Evolutionary conservation across 2,329 filamentous ascomycete genomes (phyloP), one percentile per base, ranked within the genome.

Genomic region (Monilinia aucupariae): DNA sequence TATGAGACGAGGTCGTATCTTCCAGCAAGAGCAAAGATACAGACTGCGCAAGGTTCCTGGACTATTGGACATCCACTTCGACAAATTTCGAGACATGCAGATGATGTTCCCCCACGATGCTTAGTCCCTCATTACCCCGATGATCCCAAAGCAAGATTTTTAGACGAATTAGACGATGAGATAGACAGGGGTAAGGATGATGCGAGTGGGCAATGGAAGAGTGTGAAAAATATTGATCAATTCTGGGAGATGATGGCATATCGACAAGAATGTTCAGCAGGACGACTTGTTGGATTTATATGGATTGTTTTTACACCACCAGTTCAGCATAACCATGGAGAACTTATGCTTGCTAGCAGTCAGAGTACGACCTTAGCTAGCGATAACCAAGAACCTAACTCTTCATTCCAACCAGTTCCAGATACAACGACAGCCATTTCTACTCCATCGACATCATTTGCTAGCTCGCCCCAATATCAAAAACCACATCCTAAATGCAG

Each of bases 161-260:
- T 96, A 52, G 84, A 91, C 64, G 93, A 97, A 72, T 78, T 99
- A 4, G 93, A 99, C 71, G 90, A 93, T 39, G 91, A 96, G 72
- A 81, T 90, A 0, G 81, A 84, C 0, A 84, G 84, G 37, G 79
- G 82, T 2, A 77, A 77, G 61, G 77, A 82, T 68, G 82, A 84
- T 68, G 81, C 79, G 32, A 77, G 78, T 3, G 89, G 89, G 0
- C 81, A 84, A 63, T 99, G 94, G 94, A 89, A 86, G 73, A 92
- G 89, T 64, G 86, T 97, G 30, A 87, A 83, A 73, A 89, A 86
- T 0, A 78, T 99, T 48, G 90, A 92, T n/a, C 87, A 92, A 69
- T 99, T 99, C 72, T 99, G 94, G 94, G 94, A 99, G 66, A 89
- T 96, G 82, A 97, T 99, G 93, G 88, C 92, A 0, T 97, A 90